Conservation (phyloP, 75 land plant genomes). For the Adiantum capillusveneris region DNA sequence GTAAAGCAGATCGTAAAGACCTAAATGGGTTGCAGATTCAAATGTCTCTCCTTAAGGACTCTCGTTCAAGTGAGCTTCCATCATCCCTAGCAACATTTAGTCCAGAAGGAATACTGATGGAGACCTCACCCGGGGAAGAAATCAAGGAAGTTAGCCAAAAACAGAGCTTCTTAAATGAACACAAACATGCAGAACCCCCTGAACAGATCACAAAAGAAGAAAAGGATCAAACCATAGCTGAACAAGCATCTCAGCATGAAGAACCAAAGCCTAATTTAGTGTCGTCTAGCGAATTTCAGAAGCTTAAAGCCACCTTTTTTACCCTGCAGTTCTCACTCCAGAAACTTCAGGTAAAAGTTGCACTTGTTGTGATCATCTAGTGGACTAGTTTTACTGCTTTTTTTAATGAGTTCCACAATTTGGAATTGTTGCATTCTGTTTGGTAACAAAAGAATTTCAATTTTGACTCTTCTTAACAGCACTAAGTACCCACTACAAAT, state of each 20-base stretch:
- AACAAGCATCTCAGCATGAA: not conserved
- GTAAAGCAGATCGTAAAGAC: slow-evolving; percentile 7
- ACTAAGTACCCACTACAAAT: too few relatives aligned
- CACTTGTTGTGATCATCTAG: too few relatives aligned
- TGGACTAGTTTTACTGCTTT: too few relatives aligned
- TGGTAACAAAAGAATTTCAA: too few relatives aligned
- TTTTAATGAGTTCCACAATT: too few relatives aligned
- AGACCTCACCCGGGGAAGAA: not conserved
- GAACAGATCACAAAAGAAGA: too few relatives aligned
- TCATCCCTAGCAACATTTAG: not conserved
- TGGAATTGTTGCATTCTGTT: too few relatives aligned
- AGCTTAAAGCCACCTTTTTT: not conserved
- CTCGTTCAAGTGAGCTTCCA: not conserved
- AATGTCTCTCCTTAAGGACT: not conserved
- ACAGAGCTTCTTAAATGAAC: too few relatives aligned
- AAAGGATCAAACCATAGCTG: too few relatives aligned
- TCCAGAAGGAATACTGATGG: not conserved
- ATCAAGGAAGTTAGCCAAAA: not conserved
- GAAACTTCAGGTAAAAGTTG: slow-evolving; percentile 2
- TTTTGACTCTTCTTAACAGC: too few relatives aligned
- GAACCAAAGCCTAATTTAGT: not conserved
- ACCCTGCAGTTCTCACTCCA: not conserved
- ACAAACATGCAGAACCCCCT: too few relatives aligned
- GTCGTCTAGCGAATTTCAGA: not conserved
- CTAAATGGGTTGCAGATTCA: not conserved